These are phyloP conservation scores for Lecanicillium sp. DNA, from an alignment of 2,329 filamentous ascomycete genomes.

Conservation along the genomic window DNA sequence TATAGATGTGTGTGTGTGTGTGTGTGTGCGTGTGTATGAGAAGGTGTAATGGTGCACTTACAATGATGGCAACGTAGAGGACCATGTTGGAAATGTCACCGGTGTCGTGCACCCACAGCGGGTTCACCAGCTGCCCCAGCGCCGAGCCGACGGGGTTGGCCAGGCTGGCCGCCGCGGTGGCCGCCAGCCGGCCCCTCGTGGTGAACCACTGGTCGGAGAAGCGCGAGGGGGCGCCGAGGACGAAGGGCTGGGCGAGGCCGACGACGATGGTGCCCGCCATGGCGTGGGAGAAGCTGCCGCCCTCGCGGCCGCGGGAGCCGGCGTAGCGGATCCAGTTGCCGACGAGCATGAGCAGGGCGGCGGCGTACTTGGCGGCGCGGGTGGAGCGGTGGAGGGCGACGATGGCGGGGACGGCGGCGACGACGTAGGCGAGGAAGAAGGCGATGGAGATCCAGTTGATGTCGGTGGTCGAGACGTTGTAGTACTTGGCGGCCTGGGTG, in stretches of 20 bases:
- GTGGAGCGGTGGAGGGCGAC: conserved; percentile 75
- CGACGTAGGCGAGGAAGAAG: conserved; percentile 79
- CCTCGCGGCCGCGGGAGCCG: conserved; percentile 48
- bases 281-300: conserved; percentile 63
- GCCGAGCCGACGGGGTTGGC: conserved; percentile 90
- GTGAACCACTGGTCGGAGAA: conserved; percentile 97
- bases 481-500: conserved; percentile 67
- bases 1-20: no score
- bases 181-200: conserved; percentile 72
- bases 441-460: conserved; percentile 92
- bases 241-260: conserved; percentile 86
- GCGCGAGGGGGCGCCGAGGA: conserved; percentile 78
- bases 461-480: conserved; percentile 62
- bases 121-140: conserved; percentile 79
- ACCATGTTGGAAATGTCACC: conserved; percentile 72
- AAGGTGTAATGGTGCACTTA: conserved; percentile 36
- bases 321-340: conserved; percentile 92
- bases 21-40: no score
- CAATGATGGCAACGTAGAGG: conserved; percentile 77
- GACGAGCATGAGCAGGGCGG: conserved; percentile 66
- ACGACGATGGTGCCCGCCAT: conserved; percentile 91
- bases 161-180: conserved; percentile 77
- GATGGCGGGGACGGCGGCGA: conserved; percentile 65
- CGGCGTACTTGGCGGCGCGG: conserved; percentile 66
- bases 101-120: conserved; percentile 61